Evolutionary conservation across 352 stramenopile genomes (phyloP).

Genomic region (Pythium chondricola): DNA sequence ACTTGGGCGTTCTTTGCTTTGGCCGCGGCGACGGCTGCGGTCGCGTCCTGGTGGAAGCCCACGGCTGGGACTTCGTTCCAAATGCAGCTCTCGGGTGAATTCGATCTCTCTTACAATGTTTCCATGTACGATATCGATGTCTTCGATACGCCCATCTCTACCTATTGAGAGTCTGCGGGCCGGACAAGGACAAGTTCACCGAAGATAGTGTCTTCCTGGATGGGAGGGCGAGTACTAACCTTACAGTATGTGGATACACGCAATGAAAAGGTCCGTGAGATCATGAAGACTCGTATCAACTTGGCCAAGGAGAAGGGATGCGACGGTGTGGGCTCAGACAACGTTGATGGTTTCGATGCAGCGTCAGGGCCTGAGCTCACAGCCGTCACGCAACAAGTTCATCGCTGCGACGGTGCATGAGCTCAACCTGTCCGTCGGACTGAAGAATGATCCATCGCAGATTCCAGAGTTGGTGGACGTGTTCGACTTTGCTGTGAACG

Average conservation of each 20-base stretch:
- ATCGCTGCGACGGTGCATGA: slow-evolving; percentile 31
- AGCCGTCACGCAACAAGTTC: slow-evolving; percentile 31
- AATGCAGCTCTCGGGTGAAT: slow-evolving; percentile 26
- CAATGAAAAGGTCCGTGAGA: slow-evolving; percentile 22
- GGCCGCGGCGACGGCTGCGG: not conserved
- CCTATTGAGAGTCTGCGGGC: slow-evolving; percentile 28
- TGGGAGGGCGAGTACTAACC: slow-evolving; percentile 36
- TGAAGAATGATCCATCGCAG: slow-evolving; percentile 52
- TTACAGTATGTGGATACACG: slow-evolving; percentile 38
- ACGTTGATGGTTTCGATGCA: slow-evolving; percentile 38
- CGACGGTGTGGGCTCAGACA: slow-evolving; percentile 50
- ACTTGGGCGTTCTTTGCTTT: not conserved
- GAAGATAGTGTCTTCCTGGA: slow-evolving; percentile 18
- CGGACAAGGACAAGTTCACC: slow-evolving; percentile 33
- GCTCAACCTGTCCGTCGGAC: slow-evolving; percentile 33
- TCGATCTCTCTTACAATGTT: slow-evolving; percentile 27
- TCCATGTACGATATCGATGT: slow-evolving; percentile 38
- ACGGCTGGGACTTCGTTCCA: slow-evolving; percentile 28
- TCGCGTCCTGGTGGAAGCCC: slow-evolving; percentile 25
- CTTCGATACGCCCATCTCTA: slow-evolving; percentile 25
- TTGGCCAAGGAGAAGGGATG: slow-evolving; percentile 41
- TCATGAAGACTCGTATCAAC: slow-evolving; percentile 39
- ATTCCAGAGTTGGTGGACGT: slow-evolving; percentile 27
- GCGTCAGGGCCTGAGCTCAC: slow-evolving; percentile 29
- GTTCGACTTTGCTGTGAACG: slow-evolving; percentile 60